These are phyloP conservation scores for Picochlorum sp. DNA, from an alignment of 139 green algal species.

Conservation along the genomic window DNA sequence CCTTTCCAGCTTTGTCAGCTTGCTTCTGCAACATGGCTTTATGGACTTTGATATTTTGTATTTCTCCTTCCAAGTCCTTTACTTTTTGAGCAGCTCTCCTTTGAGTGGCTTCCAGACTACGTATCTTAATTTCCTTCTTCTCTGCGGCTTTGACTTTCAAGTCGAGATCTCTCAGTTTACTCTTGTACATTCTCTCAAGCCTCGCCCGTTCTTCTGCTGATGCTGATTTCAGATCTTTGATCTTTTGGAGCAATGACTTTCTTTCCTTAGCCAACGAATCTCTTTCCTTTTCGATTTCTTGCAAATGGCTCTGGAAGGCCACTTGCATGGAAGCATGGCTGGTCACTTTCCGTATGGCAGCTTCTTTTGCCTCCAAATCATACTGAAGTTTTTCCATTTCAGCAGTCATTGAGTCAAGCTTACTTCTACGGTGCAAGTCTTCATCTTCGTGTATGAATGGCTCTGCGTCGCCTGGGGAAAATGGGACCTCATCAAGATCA, in stretches of 20 bases:
- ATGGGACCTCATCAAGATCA: neutral
- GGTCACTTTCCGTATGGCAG: constrained; percentile 22
- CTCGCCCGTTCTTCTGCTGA: constrained; percentile 54
- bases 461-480: neutral
- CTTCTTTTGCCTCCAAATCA: constrained; percentile 27
- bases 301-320: constrained; percentile 16
- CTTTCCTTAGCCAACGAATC: constrained; percentile 33
- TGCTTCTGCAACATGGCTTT: constrained; percentile 46
- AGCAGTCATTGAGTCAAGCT: constrained; percentile 3
- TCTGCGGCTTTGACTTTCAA: constrained; percentile 41
- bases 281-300: constrained; percentile 25
- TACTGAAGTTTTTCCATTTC: constrained; percentile 31
- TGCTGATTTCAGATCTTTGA: constrained; percentile 34
- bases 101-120: constrained; percentile 39
- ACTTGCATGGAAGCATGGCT: constrained; percentile 31
- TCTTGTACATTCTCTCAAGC: constrained; percentile 46
- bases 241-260: constrained; percentile 37
- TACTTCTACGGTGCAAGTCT: neutral
- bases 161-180: constrained; percentile 49
- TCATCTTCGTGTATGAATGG: too few relatives aligned
- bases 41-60: constrained; percentile 70
- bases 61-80: constrained; percentile 60
- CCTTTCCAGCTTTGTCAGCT: constrained; percentile 41
- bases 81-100: constrained; percentile 27
- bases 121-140: constrained; percentile 19